Conservation (phyloP, 2,329 filamentous ascomycete species). For the Microcyclospora tardicrescens region DNA sequence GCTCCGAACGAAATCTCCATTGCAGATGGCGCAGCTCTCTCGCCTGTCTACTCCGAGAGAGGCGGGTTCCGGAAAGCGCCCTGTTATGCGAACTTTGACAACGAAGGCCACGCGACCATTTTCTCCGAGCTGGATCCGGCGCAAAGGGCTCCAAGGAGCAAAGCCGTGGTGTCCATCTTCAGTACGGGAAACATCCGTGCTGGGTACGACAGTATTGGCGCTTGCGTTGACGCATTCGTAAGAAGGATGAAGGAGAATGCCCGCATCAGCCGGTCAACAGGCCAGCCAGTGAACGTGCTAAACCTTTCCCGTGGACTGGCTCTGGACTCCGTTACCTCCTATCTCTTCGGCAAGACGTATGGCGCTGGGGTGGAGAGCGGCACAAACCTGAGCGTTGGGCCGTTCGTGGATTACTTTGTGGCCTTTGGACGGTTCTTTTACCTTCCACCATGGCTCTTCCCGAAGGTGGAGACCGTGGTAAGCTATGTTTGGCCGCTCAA, state of each 20-base stretch:
- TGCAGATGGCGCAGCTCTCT: conserved; percentile 32
- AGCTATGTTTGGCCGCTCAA: conserved; percentile 25
- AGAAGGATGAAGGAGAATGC: conserved; percentile 27
- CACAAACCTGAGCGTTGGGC: conserved; percentile 28
- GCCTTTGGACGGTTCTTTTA: conserved; percentile 44
- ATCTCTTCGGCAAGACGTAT: conserved; percentile 41
- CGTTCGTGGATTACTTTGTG: conserved; percentile 43
- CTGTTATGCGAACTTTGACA: conserved; percentile 44
- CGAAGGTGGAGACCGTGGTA: conserved; percentile 26
- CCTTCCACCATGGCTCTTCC: conserved; percentile 32
- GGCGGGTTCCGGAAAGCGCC: conserved; percentile 42
- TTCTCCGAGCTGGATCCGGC: conserved; percentile 36
- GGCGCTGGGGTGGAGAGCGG: conserved; percentile 31
- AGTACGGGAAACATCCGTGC: conserved; percentile 33
- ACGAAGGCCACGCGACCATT: conserved; percentile 42
- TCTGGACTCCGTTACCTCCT: conserved; percentile 41
- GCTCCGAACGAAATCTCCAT: conserved; percentile 53
- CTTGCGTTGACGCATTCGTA: conserved; percentile 32
- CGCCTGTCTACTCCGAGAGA: conserved; percentile 38
- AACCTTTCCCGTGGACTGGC: conserved; percentile 38
- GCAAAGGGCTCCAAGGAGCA: conserved; percentile 33
- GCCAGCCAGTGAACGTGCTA: conserved; percentile 33
- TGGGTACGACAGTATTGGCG: conserved; percentile 26
- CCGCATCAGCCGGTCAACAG: conserved; percentile 5
- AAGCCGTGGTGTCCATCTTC: conserved; percentile 39